A percentile compares a stretch with the other conserved stretches of the same genome.
Evolutionary conservation across 1,139 yeast species (phyloP).

Genomic region (Candida frijolesensis): DNA sequence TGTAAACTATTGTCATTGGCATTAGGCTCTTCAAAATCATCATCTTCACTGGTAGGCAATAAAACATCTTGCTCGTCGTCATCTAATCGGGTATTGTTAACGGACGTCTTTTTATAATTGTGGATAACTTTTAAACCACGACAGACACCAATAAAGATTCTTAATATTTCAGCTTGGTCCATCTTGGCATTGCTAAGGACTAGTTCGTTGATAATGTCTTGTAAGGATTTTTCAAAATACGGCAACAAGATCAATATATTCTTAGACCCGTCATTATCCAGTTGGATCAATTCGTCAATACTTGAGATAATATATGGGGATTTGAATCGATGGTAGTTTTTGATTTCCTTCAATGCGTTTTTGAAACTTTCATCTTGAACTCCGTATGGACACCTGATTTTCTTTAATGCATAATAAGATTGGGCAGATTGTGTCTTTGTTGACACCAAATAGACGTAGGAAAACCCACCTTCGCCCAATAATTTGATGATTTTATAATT

Average conservation of each 20-base stretch:
- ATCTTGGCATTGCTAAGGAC: constrained; percentile 54
- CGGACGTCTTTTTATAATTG: constrained; percentile 46
- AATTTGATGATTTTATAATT: constrained; percentile 62
- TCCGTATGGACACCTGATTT: constrained; percentile 87
- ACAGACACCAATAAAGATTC: constrained; percentile 67
- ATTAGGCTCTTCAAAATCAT: constrained; percentile 11
- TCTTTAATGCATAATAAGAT: constrained; percentile 72
- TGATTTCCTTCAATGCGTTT: constrained; percentile 75
- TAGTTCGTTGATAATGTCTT: constrained; percentile 70
- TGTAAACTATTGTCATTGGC: constrained; percentile 23
- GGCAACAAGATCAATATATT: constrained; percentile 81
- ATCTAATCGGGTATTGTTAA: constrained; percentile 20
- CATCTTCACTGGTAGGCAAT: constrained; percentile 12
- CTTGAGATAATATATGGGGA: constrained; percentile 67
- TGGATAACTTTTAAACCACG: constrained; percentile 80
- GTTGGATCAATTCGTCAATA: constrained; percentile 69
- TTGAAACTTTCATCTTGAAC: constrained; percentile 60
- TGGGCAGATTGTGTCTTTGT: constrained; percentile 35
- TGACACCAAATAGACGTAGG: constrained; percentile 79
- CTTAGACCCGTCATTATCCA: constrained; percentile 77
- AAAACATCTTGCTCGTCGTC: constrained; percentile 29
- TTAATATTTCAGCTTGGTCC: constrained; percentile 59
- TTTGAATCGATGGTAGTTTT: constrained; percentile 69
- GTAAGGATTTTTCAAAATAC: constrained; percentile 69
- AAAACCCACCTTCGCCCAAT: constrained; percentile 88